These are phyloP conservation scores for Salicornia ramosissima DNA, from an alignment of 148 eudicot genomes.

Conservation along the genomic window DNA sequence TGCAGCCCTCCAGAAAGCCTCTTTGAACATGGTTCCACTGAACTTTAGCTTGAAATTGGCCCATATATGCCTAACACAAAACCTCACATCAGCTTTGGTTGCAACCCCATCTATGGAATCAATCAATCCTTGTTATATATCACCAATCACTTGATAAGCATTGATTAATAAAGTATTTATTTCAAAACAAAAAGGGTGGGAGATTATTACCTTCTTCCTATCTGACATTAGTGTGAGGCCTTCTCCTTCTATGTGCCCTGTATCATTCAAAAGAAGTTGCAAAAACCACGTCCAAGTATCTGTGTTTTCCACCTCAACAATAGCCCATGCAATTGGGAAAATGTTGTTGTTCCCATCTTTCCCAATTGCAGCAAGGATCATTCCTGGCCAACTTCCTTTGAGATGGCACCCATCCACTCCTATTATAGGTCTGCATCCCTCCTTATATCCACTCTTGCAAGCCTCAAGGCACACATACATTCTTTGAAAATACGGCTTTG, in stretches of 20 bases:
- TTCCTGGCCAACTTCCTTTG: neutral
- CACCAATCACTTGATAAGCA: too few relatives aligned
- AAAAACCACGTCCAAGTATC: neutral
- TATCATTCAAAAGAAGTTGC: neutral
- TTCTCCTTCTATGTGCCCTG: neutral
- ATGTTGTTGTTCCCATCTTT: slow-evolving; percentile 1
- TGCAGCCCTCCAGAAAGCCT: too few relatives aligned
- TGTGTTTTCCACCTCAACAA: neutral
- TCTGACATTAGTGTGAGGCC: neutral
- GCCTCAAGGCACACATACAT: neutral
- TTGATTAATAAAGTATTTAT: too few relatives aligned
- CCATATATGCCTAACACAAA: too few relatives aligned
- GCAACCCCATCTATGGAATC: too few relatives aligned
- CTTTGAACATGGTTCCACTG: too few relatives aligned
- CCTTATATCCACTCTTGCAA: neutral
- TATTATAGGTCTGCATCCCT: neutral
- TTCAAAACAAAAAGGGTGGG: too few relatives aligned
- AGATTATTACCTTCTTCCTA: neutral
- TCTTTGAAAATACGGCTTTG: neutral
- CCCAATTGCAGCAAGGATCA: neutral
- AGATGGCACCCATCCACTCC: neutral
- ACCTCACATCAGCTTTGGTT: too few relatives aligned
- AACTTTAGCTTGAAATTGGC: too few relatives aligned
- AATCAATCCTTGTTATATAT: too few relatives aligned
- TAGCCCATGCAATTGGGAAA: too few relatives aligned